phyloP scores from a whole-genome alignment of 2,329 filamentous ascomycete species.

The Fusarium succisae region DNA sequence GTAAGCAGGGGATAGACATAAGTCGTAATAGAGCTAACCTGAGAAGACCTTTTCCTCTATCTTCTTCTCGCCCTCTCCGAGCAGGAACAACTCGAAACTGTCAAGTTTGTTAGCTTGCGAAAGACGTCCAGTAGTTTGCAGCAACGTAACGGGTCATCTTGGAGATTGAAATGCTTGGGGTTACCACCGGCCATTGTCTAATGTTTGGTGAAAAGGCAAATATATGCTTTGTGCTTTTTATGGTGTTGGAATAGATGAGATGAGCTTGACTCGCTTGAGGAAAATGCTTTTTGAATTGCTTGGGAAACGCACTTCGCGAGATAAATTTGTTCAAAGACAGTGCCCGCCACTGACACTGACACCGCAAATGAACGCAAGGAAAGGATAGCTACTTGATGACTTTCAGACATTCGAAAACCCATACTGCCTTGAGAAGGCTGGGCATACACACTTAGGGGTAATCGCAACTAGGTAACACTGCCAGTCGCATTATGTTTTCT shows the following conservation, averaged over 20 bases:
- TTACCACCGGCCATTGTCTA: conserved; percentile 50
- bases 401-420: background rate
- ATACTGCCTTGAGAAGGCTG: background rate
- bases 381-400: background rate
- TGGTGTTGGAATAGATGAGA: background rate
- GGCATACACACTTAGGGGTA: background rate
- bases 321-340: background rate
- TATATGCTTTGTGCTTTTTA: background rate
- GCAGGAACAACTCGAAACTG: conserved; percentile 94
- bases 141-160: conserved; percentile 49
- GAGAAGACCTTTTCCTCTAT: conserved; percentile 89
- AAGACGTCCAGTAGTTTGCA: background rate
- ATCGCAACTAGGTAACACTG: background rate
- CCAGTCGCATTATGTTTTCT: background rate
- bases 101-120: conserved; percentile 32
- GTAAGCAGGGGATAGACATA: background rate
- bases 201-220: background rate
- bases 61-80: conserved; percentile 90
- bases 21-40: conserved; percentile 65
- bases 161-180: conserved; percentile 52
- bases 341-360: conserved; percentile 15
- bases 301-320: background rate
- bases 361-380: background rate
- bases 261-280: background rate
- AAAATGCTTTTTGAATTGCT: background rate